These are phyloP conservation scores for Ailanthus altissimus DNA, from an alignment of 345 rosid genomes.

Conservation along the genomic window DNA sequence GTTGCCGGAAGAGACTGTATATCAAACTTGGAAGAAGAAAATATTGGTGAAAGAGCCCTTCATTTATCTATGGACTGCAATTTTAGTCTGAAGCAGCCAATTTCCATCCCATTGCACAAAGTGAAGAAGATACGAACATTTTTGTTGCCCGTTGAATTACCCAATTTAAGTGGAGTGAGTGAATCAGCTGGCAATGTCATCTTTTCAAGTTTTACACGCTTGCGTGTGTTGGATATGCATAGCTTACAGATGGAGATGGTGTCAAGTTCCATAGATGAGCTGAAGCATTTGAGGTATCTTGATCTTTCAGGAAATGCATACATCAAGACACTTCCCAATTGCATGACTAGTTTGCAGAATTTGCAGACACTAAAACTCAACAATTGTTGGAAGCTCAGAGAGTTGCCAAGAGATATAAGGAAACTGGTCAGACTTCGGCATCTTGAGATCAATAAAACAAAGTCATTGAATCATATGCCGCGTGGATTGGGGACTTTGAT, in stretches of 20 bases:
- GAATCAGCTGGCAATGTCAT: neutral
- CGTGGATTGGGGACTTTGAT: slow-evolving; percentile 10
- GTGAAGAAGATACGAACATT: neutral
- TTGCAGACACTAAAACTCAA: slow-evolving; percentile 20
- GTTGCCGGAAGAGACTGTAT: slow-evolving; percentile 14
- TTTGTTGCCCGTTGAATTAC: neutral
- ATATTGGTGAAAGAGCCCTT: neutral
- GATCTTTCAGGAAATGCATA: neutral
- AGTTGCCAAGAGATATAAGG: slow-evolving; percentile 19
- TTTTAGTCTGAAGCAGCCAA: neutral
- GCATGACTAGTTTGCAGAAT: slow-evolving; percentile 19
- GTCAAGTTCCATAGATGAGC: neutral
- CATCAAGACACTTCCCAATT: slow-evolving; percentile 9
- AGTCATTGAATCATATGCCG: slow-evolving; percentile 12
- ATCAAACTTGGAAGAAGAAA: neutral
- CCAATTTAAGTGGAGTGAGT: neutral
- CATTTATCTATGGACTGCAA: slow-evolving; percentile 23
- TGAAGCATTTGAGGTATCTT: slow-evolving; percentile 31
- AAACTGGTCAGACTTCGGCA: slow-evolving; percentile 14
- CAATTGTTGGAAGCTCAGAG: slow-evolving; percentile 7
- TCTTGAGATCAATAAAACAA: slow-evolving; percentile 11
- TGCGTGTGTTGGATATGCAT: slow-evolving; percentile 19
- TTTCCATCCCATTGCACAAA: neutral
- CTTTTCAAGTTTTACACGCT: neutral
- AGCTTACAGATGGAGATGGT: neutral